These are phyloP conservation scores for Malus asiatica DNA, from an alignment of 306 rosid genomes.

Conservation along the genomic window DNA sequence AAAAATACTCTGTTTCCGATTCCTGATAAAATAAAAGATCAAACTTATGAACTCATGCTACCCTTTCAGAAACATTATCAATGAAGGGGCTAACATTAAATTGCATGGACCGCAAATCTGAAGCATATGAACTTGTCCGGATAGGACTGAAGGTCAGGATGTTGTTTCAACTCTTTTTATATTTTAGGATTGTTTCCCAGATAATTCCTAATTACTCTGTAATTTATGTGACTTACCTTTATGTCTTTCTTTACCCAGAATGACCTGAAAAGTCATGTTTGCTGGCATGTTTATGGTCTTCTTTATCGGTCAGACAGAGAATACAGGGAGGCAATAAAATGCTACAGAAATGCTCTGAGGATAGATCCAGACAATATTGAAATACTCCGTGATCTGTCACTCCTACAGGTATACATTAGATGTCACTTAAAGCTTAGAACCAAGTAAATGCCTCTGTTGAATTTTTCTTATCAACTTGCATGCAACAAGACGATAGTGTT, in stretches of 20 bases:
- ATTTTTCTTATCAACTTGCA: neutral
- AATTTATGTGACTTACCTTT: constrained; percentile 12
- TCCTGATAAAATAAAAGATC: neutral
- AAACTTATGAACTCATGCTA: constrained; percentile 1
- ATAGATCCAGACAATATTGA: constrained; percentile 98
- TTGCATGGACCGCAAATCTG: constrained; percentile 97
- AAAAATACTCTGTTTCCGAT: neutral
- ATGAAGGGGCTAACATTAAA: constrained; percentile 97
- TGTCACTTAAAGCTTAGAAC: constrained; percentile 5
- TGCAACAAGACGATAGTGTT: neutral
- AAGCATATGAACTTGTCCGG: constrained; percentile 97
- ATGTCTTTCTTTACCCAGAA: constrained; percentile 50
- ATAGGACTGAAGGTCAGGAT: constrained; percentile 76
- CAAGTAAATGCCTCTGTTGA: neutral
- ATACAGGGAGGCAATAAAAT: constrained; percentile 94
- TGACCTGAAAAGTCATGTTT: constrained; percentile 98
- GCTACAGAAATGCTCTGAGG: constrained; percentile 86
- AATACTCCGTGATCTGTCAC: constrained; percentile 85
- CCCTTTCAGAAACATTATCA: constrained; percentile 79
- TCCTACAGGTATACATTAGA: constrained; percentile 61
- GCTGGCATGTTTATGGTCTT: constrained; percentile 99
- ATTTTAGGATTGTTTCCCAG: constrained; percentile 1
- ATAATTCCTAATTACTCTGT: constrained; percentile 1
- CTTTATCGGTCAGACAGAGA: constrained; percentile 97
- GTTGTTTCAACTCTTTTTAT: constrained; percentile 5